Evolutionary conservation across 2,329 filamentous ascomycete genomes (phyloP), one percentile per base, ranked within the genome.

Genomic region (Colletotrichum sp.): DNA sequence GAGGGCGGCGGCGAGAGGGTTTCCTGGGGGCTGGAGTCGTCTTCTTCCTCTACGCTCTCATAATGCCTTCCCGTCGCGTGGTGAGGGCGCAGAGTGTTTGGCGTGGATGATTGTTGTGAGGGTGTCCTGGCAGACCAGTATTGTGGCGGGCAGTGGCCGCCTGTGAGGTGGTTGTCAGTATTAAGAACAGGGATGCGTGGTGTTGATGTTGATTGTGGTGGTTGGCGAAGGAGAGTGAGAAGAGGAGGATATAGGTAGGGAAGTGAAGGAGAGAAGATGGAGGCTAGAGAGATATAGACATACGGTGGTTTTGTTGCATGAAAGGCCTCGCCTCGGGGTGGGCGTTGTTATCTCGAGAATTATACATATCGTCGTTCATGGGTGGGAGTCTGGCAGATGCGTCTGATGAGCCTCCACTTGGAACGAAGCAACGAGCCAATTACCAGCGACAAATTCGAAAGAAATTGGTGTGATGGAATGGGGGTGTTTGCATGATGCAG

Each of bases 1-100:
- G 84, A 83, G 30, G 83, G 83, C 48, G 86, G 85, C 19, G 86
- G 82, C 22, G 84, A 84, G 30, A 19, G 82, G 84, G 27, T 79
- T 78, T 39, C 74, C 72, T 65, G 75, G 79, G 75, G 80, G 75
- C 72, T 79, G 77, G 74, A 73, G 32, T 72, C 57, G 32, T 76
- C 74, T 76, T 76, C 74, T 76, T 80, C 76, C 30, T 78, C 78
- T 77, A 75, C 61, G 75, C 59, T 30, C 30, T 79, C 57, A 72
- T 77, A 71, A 71, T 77, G 60, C 19, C 76, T 76, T 28, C 55
- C 63, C 25, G 60, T 61, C 48, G 78, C 77, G 67, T 78, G 69
- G 27, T 74, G 65, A 60, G 75, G 75, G 16, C 74, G 77, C 5
- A 76, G 70, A 15, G 68, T 77, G 65, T 78, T 75, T 27, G 79